These are phyloP conservation scores for Suillus brevipes DNA, from an alignment of 768 basidiomycete genomes.

Conservation along the genomic window DNA sequence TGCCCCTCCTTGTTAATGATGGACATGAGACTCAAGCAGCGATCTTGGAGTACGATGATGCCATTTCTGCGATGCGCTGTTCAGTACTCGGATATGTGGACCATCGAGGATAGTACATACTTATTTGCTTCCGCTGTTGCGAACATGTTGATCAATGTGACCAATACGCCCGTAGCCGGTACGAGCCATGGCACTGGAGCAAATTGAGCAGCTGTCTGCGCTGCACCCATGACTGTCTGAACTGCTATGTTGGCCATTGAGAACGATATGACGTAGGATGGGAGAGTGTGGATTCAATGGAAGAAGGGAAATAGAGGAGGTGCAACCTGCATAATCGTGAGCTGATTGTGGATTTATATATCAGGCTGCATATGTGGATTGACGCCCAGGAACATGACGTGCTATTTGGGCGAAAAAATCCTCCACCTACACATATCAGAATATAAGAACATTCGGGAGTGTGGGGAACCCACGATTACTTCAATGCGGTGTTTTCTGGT, in stretches of 20 bases:
- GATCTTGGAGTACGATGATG: conserved; percentile 45
- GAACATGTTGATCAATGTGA: conserved; percentile 46
- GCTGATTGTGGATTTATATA: background rate
- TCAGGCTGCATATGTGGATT: background rate
- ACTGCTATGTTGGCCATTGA: conserved; percentile 16
- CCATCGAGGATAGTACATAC: conserved; percentile 27
- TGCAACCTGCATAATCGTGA: background rate
- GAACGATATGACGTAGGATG: conserved; percentile 8
- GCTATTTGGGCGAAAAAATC: background rate
- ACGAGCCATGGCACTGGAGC: conserved; percentile 49
- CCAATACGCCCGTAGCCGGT: conserved; percentile 42
- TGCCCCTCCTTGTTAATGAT: conserved; percentile 38
- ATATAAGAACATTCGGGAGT: background rate
- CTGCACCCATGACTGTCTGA: conserved; percentile 22
- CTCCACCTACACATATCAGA: background rate
- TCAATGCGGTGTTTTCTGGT: too few species aligned
- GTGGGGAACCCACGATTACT: background rate
- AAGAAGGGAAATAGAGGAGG: background rate
- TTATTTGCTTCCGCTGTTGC: conserved; percentile 49
- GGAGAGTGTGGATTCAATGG: too few species aligned
- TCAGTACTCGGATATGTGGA: background rate
- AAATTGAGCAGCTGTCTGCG: conserved; percentile 48
- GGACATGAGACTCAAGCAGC: conserved; percentile 45
- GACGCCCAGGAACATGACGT: background rate
- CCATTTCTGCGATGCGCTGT: conserved; percentile 35